These are phyloP conservation scores for Trichoderma citrinoviride DNA, from an alignment of 2,329 filamentous ascomycete species.

Conservation along the genomic window DNA sequence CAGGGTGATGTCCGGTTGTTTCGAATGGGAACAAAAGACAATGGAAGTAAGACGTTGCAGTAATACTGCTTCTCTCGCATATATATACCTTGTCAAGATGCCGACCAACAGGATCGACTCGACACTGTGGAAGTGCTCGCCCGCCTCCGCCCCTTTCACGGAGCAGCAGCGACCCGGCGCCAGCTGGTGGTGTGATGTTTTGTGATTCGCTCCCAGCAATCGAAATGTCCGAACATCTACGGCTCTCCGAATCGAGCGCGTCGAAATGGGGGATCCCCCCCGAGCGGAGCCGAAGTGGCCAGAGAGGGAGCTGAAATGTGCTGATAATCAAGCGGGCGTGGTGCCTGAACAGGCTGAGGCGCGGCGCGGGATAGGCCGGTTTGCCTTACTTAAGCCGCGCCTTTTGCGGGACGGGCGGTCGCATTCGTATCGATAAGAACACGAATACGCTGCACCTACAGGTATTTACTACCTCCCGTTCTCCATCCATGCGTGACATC, in stretches of 20 bases:
- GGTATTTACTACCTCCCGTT: neutral
- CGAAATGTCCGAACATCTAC: slow-evolving; percentile 1
- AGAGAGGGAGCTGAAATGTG: slow-evolving; percentile 14
- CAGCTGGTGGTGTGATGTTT: slow-evolving; percentile 11
- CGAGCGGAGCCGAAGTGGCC: slow-evolving; percentile 20
- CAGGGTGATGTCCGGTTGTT: too few relatives aligned
- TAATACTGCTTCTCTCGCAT: too few relatives aligned
- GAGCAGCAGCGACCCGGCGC: slow-evolving; percentile 8
- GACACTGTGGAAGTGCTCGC: neutral
- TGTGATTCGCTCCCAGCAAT: too few relatives aligned
- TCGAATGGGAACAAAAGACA: too few relatives aligned
- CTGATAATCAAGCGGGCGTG: slow-evolving; percentile 6
- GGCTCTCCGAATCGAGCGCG: slow-evolving; percentile 13
- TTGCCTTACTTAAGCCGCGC: slow-evolving; percentile 1
- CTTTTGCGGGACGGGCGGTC: neutral
- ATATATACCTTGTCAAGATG: too few relatives aligned
- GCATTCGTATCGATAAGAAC: slow-evolving; percentile 15
- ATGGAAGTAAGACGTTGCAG: too few relatives aligned
- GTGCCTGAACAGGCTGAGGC: neutral
- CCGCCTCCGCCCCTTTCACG: slow-evolving; percentile 4
- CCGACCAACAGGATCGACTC: too few relatives aligned
- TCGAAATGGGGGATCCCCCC: neutral
- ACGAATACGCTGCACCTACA: neutral
- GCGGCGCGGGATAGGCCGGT: neutral
- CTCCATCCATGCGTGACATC: neutral